Evolutionary conservation across 2,329 filamentous ascomycete species (phyloP), one percentile per base, ranked within the genome.

Genomic region (Aspergillus nomiae): DNA sequence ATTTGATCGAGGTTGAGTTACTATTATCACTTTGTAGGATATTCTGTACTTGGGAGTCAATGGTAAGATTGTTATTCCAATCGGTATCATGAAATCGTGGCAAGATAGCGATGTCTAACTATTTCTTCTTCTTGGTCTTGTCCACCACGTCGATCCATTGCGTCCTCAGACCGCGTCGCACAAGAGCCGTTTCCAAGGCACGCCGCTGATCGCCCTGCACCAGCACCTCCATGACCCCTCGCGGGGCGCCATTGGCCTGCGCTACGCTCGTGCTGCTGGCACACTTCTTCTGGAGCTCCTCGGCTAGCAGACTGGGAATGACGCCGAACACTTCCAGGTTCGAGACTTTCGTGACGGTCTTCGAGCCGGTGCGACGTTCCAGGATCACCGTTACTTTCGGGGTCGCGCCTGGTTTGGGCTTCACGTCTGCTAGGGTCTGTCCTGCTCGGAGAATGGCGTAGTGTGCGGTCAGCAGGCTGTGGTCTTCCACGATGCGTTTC

Each of bases 91-190:
- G 21, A 26, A 48, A 28, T 26, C 21, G 14, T 26, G 12, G 5
- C n/a, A 46, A 46, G 24, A 48, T 24, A 3, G 2, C 11, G 2
- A 28, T 16, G 12, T 26, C 21, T 46, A 24, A 46, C 43, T 48
- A 81, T 76, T 88, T 88, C 78, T 89, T 89, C 67, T 86, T 86
- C 77, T 89, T 88, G 5, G 86, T 89, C 78, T 90, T 90, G 73
- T 90, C 89, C 61, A 88, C 75, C n/a, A 89, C 78, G 51, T 88
- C 85, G 32, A 90, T 80, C 86, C 87, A 90, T 64, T 84, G 82
- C 62, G 76, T 79, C 61, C 82, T 82, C 4, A 91, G 79, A 0
- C 89, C 89, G 63, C 87, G 81, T 71, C 82, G 84, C 63, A 83
- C 83, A 68, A 91, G 73, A 32, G 87, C 86, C 68, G 84, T 86